Evolutionary conservation across 2,329 filamentous ascomycete species (phyloP).

Genomic region (Talaromyces atroroseus): DNA sequence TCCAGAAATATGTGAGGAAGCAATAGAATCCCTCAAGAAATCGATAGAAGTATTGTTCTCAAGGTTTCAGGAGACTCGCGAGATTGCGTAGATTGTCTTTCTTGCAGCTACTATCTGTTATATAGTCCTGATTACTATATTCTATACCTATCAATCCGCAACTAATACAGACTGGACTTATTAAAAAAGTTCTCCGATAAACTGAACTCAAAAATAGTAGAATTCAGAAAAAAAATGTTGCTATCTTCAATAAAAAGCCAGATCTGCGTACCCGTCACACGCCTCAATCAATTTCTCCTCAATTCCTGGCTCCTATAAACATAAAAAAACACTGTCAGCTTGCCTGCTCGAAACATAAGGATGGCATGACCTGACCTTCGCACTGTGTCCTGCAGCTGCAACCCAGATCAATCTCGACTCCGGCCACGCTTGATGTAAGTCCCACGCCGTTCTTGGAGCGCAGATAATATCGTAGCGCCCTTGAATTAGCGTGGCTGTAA

Average conservation of each 20-base stretch:
- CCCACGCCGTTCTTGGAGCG: not conserved
- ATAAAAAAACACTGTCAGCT: not conserved
- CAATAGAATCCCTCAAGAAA: not conserved
- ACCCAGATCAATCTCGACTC: not conserved
- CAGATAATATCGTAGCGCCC: slow-evolving; percentile 1
- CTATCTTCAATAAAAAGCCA: not conserved
- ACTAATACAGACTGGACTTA: no score
- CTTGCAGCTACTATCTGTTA: no score
- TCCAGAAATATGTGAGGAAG: not conserved
- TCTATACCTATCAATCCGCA: no score
- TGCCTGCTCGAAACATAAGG: not conserved
- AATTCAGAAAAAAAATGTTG: no score
- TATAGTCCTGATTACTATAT: no score
- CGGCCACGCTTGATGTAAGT: not conserved
- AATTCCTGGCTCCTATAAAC: slow-evolving; percentile 3
- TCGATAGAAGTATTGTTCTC: no score
- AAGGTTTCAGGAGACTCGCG: no score
- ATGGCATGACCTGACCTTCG: not conserved
- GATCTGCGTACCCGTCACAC: slow-evolving; percentile 1
- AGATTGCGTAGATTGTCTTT: no score
- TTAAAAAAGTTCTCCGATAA: no score
- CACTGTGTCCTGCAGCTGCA: slow-evolving; percentile 1
- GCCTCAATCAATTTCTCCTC: slow-evolving; percentile 1
- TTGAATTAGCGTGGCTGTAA: not conserved
- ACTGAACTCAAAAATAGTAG: no score